Evolutionary conservation across 1,284 basidiomycete genomes (phyloP), one percentile per base, ranked within the genome.

Genomic region (Neotropicomus parvogracilis): DNA sequence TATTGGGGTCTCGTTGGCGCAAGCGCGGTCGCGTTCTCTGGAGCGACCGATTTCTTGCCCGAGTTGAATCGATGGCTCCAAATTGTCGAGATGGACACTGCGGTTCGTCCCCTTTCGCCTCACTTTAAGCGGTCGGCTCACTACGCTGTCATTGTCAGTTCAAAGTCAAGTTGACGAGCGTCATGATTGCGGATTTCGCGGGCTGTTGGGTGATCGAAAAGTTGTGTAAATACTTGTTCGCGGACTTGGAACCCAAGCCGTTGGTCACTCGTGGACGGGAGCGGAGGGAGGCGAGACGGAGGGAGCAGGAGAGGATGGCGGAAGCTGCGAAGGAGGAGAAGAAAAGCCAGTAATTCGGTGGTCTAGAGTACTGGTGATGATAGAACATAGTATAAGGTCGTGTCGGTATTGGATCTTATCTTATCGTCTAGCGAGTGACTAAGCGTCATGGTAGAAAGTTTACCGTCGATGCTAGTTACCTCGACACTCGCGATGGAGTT

Each of bases 51-150:
- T 67, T 86, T 98, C 58, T 74, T 97, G 63, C 95, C 97, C 1
- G 97, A 99, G 70, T 66, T 98, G 55, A 99, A 97, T 69, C 75
- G 88, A 31, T 99, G 95, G 95, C 76, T 99, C 36, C 95, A 99
- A 70, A 86, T 99, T 33, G 93, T 97, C 21, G 91, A 91, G 68
- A 95, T 99, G 93, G 71, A 83, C 38, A 64, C 67, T 27, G 62
- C 71, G 34, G 92, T 95, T 62, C 59, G 88, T 70, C 7, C 41
- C 9, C 20, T 35, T 47, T 11, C 17, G 13, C 20, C 19, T 9
- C 1, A 8, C 4, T 20, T 26, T 14, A 17, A 45, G 6, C 14
- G 7, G 9, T n/a, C 8, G 19, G n/a, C 19, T 39, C 3, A 39
- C 11, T 11, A 16, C 4, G 37, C 21, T 24, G n/a, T 32, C 9